These are phyloP conservation scores for Penicillium thymicola DNA, from an alignment of 2,329 filamentous ascomycete species.

Conservation along the genomic window DNA sequence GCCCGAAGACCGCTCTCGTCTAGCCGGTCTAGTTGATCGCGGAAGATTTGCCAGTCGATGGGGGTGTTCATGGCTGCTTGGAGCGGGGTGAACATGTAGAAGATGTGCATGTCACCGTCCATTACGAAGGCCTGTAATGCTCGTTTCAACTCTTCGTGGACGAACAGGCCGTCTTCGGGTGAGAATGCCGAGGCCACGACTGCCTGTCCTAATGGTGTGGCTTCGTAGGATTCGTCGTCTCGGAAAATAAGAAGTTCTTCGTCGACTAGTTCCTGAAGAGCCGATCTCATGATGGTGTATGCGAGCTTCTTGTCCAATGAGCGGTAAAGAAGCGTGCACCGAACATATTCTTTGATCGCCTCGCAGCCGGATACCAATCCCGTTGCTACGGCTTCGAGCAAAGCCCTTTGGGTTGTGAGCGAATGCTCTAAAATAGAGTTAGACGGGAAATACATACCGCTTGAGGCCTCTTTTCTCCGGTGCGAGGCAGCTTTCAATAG, in stretches of 20 bases:
- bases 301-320: conserved; percentile 53
- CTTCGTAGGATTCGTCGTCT: conserved; percentile 52
- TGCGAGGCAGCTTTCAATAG: conserved; percentile 65
- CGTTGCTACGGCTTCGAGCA: conserved; percentile 68
- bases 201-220: conserved; percentile 66
- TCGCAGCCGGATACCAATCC: conserved; percentile 64
- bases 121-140: conserved; percentile 72
- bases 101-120: conserved; percentile 75
- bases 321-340: conserved; percentile 63
- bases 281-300: conserved; percentile 54
- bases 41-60: conserved; percentile 71
- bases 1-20: conserved; percentile 71
- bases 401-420: conserved; percentile 50
- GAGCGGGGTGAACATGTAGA: conserved; percentile 74
- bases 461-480: conserved; percentile 67
- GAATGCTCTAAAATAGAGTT: background rate
- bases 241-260: conserved; percentile 56
- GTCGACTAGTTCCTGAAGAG: conserved; percentile 56
- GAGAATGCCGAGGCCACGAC: conserved; percentile 70
- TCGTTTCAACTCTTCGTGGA: conserved; percentile 64
- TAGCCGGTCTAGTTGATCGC: conserved; percentile 65
- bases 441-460: conserved; percentile 43
- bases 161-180: conserved; percentile 71
- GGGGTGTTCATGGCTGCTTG: conserved; percentile 48
- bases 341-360: conserved; percentile 65